Evolutionary conservation across 164 flowering plant genomes (phyloP).

Genomic region (Macadamia tetraphylla): DNA sequence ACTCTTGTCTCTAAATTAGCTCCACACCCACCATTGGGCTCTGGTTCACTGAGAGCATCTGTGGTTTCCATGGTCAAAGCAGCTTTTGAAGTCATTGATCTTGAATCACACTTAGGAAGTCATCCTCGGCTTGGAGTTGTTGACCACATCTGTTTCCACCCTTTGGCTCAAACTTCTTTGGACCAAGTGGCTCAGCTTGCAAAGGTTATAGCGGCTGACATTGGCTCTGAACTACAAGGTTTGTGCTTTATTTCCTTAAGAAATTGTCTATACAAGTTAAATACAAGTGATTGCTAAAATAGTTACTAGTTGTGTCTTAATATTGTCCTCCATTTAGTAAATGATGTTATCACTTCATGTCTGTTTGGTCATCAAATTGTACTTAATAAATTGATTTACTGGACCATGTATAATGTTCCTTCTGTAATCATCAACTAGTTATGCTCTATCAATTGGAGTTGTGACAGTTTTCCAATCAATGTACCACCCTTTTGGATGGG

Average conservation of each 20-base stretch:
- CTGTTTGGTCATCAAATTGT: too few species aligned
- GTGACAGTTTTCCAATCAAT: too few species aligned
- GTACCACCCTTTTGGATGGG: too few species aligned
- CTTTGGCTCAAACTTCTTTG: constrained; percentile 37
- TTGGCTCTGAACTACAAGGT: constrained; percentile 59
- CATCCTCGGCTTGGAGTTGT: constrained; percentile 78
- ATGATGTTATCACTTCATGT: too few species aligned
- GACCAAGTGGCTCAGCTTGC: constrained; percentile 44
- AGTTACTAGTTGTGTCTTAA: not conserved
- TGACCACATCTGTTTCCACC: constrained; percentile 67
- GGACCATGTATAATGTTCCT: too few species aligned
- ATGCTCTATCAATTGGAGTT: too few species aligned
- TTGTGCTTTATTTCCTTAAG: constrained; percentile 9
- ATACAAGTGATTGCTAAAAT: not conserved
- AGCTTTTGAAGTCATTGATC: constrained; percentile 47
- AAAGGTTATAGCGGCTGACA: constrained; percentile 42
- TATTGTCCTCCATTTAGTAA: too few species aligned
- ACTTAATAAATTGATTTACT: too few species aligned
- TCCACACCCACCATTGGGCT: constrained; percentile 12
- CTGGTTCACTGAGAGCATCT: constrained; percentile 35
- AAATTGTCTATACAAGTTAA: not conserved
- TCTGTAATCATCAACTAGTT: too few species aligned
- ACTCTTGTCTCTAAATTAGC: constrained; percentile 52
- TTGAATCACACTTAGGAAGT: constrained; percentile 47
- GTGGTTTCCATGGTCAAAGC: constrained; percentile 61